Base-by-base conservation (phyloP, 2,329 filamentous ascomycete species). In the Microascus cirrosus region DNA sequence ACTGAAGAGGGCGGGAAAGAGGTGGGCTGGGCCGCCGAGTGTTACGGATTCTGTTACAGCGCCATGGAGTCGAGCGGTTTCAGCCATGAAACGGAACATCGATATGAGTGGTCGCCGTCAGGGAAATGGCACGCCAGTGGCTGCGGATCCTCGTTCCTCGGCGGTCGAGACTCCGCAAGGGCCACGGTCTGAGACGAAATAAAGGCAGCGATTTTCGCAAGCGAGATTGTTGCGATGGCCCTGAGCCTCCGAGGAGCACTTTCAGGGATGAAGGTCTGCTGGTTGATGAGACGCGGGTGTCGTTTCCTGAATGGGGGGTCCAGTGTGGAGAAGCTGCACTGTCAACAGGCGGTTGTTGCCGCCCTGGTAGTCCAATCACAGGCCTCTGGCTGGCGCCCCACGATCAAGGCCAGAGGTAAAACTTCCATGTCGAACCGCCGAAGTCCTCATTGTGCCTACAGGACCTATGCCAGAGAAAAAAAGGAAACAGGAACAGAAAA, bases 11-110 rank as follows among this genome's bases (percentile, higher is more conserved):
- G 53, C 32, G 53, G 48, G 20, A 28, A 25, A 36, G 57, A 42
- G 34, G 53, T 36, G n/a, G 53, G 15, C n/a, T 45, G 39, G 22
- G 34, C 15, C 32, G 18, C n/a, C 53, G 20, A 15, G 39, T 34
- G 58, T 35, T 39, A 45, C 32, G 36, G 18, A 34, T 32, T 24
- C 28, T 53, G 51, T 53, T 22, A 53, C 51, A 53, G 51, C 51
- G 51, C 28, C 32, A 20, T 32, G 28, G 28, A 32, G 28, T 32
- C 28, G 55, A 55, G 42, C 25, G 18, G 58, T 59, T 59, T 59
- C 58, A 59, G 58, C 25, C 51, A 35, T 48, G 58, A 59, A 59
- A 59, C 58, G 58, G 55, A 56, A 59, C 54, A 20, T 22, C 20
- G 50, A 24, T 10, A n/a, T 45, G 28, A 56, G 42, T 56, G 53